Evolutionary conservation across 257 asterid genomes (phyloP).

Genomic region (Petunia secreta): DNA sequence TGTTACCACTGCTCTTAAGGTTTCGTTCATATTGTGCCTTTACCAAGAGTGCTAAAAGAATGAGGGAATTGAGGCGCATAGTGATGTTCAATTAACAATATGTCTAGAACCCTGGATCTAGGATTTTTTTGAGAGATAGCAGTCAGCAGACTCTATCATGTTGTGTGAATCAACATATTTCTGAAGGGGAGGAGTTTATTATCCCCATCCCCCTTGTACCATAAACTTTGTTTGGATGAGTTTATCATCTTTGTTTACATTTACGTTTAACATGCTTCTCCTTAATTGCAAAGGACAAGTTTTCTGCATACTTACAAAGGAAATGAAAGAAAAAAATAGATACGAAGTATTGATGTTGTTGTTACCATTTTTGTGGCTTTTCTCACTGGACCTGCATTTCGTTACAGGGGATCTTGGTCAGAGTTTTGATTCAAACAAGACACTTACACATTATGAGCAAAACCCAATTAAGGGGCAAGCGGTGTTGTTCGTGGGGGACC

Average conservation of each 20-base stretch:
- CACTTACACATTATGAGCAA: constrained; percentile 73
- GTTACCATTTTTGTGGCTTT: background rate
- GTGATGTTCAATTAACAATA: background rate
- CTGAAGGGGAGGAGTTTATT: background rate
- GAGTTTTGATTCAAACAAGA: constrained; percentile 68
- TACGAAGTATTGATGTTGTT: background rate
- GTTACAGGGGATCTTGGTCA: constrained; percentile 88
- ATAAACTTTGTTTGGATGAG: background rate
- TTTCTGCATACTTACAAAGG: background rate
- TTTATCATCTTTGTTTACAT: background rate
- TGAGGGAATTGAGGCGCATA: background rate
- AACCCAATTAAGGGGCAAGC: constrained; percentile 75
- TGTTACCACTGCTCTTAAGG: background rate
- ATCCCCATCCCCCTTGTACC: too few species aligned
- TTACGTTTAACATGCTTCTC: background rate
- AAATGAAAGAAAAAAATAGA: background rate
- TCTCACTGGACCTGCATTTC: background rate
- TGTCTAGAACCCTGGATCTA: background rate
- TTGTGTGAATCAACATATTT: background rate
- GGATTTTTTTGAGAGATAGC: background rate
- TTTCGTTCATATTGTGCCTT: constrained; percentile 8
- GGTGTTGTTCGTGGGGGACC: constrained; percentile 79
- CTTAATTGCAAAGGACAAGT: background rate
- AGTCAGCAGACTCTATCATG: background rate
- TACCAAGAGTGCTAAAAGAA: background rate